These are phyloP conservation scores for Aurantiochytrium sp. DNA, from an alignment of 108 stramenopile species.

Conservation along the genomic window DNA sequence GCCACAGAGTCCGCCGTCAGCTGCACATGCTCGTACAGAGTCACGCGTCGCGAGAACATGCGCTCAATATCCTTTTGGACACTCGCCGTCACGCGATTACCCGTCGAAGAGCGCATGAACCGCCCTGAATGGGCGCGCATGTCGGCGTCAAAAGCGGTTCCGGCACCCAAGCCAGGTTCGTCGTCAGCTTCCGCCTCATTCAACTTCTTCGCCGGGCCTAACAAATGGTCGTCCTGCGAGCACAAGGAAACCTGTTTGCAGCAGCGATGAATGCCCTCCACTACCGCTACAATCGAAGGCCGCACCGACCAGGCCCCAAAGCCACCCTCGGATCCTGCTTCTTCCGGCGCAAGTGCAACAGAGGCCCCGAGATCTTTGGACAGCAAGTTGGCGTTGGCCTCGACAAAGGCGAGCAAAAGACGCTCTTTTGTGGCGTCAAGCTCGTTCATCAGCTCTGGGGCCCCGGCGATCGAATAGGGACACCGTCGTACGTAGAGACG, in stretches of 20 bases:
- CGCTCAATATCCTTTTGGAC: constrained; percentile 8
- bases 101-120: background rate
- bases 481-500: background rate
- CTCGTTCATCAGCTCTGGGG: constrained; percentile 2
- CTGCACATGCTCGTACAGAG: background rate
- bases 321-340: too few species aligned
- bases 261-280: background rate
- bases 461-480: background rate
- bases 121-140: background rate
- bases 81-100: background rate
- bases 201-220: background rate
- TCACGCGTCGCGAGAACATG: background rate
- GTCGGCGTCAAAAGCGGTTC: background rate
- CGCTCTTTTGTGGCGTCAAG: background rate
- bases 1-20: background rate
- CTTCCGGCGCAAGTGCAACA: background rate
- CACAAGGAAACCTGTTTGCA: background rate
- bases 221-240: background rate
- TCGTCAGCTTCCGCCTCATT: background rate
- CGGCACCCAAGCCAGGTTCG: background rate
- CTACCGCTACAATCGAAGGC: background rate
- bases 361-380: background rate
- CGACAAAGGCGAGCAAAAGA: background rate
- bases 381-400: background rate
- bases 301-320: background rate